phyloP scores from a whole-genome alignment of 148 eudicot genomes.

The Pouteria glomerata region DNA sequence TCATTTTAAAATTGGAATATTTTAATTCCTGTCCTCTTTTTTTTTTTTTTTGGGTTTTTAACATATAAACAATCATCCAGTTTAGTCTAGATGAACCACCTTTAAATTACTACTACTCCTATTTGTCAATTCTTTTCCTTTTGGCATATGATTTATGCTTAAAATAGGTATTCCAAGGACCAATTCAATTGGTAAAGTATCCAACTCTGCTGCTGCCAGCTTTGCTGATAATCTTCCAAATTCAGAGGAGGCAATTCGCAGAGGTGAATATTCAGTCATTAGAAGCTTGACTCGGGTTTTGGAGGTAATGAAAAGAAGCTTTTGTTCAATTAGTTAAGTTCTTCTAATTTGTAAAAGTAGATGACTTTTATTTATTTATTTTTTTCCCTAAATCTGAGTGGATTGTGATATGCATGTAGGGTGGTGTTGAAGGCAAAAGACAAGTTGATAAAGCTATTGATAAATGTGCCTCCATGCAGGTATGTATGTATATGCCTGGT shows the following conservation, averaged over 20 bases:
- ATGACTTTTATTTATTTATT: too few species aligned
- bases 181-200: conserved; percentile 63
- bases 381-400: conserved; percentile 18
- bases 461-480: conserved; percentile 98
- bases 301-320: conserved; percentile 46
- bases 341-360: background rate
- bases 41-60: too few species aligned
- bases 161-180: conserved; percentile 72
- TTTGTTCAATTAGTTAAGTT: background rate
- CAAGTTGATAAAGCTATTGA: conserved; percentile 95
- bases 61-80: too few species aligned
- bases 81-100: background rate
- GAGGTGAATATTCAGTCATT: conserved; percentile 92
- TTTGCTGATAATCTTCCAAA: conserved; percentile 47
- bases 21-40: background rate
- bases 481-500: conserved; percentile 22
- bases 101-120: background rate
- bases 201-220: conserved; percentile 41
- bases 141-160: conserved; percentile 15
- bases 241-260: conserved; percentile 79
- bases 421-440: conserved; percentile 97
- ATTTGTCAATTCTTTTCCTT: background rate
- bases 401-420: conserved; percentile 41
- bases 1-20: background rate
- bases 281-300: conserved; percentile 90